phyloP scores from a whole-genome alignment of 345 rosid species.

The Schrenkiella parvula region DNA sequence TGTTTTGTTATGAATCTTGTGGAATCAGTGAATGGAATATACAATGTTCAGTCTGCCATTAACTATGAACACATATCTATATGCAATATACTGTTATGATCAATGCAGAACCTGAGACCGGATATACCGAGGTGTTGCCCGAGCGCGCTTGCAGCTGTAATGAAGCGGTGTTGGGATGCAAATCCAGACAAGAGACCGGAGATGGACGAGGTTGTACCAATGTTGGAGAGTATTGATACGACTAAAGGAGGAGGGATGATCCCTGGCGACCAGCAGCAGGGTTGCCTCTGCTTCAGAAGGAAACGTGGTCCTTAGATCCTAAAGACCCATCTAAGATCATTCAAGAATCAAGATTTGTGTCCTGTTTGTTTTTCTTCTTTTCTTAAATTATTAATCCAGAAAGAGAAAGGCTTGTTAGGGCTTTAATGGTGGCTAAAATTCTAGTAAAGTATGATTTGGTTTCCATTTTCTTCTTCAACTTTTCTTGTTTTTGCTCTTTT shows the following conservation, averaged over 20 bases:
- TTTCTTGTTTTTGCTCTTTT: constrained; percentile 20
- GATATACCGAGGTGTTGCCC: constrained; percentile 99
- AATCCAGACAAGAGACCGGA: constrained; percentile 91
- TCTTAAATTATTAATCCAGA: neutral
- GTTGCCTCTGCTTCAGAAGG: constrained; percentile 88
- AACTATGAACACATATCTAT: neutral
- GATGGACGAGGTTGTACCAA: constrained; percentile 91
- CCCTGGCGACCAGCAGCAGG: constrained; percentile 74
- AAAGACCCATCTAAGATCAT: constrained; percentile 14
- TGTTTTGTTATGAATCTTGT: neutral
- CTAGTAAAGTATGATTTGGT: constrained; percentile 17
- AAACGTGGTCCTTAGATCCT: constrained; percentile 63
- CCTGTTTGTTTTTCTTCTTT: neutral
- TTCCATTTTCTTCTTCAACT: constrained; percentile 22
- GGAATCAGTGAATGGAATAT: too few species aligned
- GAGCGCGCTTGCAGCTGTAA: constrained; percentile 73
- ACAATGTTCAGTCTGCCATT: neutral
- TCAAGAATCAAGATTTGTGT: constrained; percentile 7
- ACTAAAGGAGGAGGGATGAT: constrained; percentile 98
- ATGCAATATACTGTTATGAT: constrained; percentile 15
- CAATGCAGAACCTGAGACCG: constrained; percentile 81
- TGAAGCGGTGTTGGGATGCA: constrained; percentile 99
- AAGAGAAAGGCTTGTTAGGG: constrained; percentile 20
- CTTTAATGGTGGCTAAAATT: constrained; percentile 23
- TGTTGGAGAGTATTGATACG: constrained; percentile 88